A percentile compares a stretch with the other conserved stretches of the same genome.
phyloP scores from a whole-genome alignment of 2,329 filamentous ascomycete species.

The Beauveria caledonica region DNA sequence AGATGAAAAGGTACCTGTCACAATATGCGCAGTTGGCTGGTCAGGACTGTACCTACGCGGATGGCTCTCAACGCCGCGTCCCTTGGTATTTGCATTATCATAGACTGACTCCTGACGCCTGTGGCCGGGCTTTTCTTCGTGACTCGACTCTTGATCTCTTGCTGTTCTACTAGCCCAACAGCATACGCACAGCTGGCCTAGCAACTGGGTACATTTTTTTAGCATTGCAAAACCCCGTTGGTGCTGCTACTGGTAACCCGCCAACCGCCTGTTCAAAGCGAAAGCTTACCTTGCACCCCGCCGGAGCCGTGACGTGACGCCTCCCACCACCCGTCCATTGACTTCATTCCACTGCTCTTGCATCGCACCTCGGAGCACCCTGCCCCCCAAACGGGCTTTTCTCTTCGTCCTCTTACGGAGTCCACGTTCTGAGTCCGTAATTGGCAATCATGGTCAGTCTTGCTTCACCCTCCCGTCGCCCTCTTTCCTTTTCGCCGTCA shows the following conservation, averaged over 20 bases:
- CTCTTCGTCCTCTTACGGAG: constrained; percentile 7
- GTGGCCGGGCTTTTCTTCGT: not conserved
- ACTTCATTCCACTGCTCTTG: constrained; percentile 5
- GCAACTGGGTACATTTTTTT: too few relatives aligned
- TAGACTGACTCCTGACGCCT: not conserved
- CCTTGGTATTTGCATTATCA: constrained; percentile 2
- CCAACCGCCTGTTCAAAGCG: not conserved
- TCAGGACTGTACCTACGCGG: not conserved
- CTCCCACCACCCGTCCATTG: not conserved
- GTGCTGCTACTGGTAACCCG: not conserved
- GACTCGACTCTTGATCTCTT: too few relatives aligned
- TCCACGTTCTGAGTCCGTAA: not conserved
- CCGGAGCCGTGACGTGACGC: constrained; percentile 11
- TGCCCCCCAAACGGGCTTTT: constrained; percentile 5
- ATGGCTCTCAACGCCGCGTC: not conserved
- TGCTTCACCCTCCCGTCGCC: not conserved
- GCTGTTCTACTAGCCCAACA: too few relatives aligned
- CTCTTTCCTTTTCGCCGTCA: not conserved
- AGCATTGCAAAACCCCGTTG: not conserved
- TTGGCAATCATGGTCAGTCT: constrained; percentile 9
- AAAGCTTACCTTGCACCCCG: constrained; percentile 5
- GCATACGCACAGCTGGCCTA: not conserved
- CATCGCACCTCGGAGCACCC: constrained; percentile 7
- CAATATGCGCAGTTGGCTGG: too few relatives aligned
- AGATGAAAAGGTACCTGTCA: too few relatives aligned